phyloP scores from a whole-genome alignment of 495 filamentous ascomycete genomes.

The Diplogelasinospora grovesii region DNA sequence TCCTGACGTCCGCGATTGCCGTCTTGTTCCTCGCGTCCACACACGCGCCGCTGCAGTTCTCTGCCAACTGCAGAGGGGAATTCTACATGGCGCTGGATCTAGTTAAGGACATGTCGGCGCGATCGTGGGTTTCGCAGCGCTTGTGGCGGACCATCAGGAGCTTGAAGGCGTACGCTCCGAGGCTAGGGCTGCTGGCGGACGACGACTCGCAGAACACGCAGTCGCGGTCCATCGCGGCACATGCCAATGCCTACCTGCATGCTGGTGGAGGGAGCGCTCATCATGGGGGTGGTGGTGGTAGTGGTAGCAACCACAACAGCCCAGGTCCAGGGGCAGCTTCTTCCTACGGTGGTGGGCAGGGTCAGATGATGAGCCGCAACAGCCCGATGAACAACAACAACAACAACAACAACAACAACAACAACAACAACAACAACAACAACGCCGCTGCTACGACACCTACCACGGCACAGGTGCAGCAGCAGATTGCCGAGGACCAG shows the following conservation, averaged over 20 bases:
- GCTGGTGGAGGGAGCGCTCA: no score
- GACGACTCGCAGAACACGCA: no score
- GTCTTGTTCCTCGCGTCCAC: constrained; percentile 79
- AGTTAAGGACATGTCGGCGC: constrained; percentile 71
- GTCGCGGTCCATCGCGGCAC: no score
- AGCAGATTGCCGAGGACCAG: constrained; percentile 13
- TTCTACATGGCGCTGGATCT: constrained; percentile 84
- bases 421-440: constrained; percentile 4
- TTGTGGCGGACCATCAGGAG: constrained; percentile 77
- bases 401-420: not conserved
- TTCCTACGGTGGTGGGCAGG: no score
- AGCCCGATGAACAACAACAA: constrained; percentile 20
- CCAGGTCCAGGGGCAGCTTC: no score
- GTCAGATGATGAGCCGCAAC: no score
- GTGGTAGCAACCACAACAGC: no score
- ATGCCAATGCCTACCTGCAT: no score
- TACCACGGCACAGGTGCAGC: constrained; percentile 3
- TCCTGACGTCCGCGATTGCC: constrained; percentile 71
- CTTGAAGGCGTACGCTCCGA: constrained; percentile 72
- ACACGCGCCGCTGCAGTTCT: constrained; percentile 74
- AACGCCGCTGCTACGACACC: constrained; percentile 6
- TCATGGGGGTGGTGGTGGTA: no score
- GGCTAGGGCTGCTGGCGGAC: constrained; percentile 58
- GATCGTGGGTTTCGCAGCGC: constrained; percentile 69
- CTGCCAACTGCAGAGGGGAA: constrained; percentile 65